Evolutionary conservation across 2,329 filamentous ascomycete species (phyloP), one percentile per base, ranked within the genome.

Genomic region (Ceratocystis cubensis): DNA sequence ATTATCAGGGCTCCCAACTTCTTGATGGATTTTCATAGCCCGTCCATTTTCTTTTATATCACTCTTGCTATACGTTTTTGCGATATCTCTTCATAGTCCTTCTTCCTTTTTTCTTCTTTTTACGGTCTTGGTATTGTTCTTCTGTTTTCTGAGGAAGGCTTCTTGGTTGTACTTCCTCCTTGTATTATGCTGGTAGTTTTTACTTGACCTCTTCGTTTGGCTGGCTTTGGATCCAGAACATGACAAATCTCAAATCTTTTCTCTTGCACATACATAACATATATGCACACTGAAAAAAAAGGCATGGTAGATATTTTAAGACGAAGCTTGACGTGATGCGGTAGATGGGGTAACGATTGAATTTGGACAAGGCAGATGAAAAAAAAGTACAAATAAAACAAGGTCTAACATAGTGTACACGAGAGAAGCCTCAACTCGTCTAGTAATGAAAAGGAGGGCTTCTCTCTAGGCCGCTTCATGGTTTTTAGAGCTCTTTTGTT

Each of bases 371-470:
- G 17, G 44, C 13, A 8, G 15, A 25, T 13, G 22, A 44, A 50
- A 59, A 65, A 53, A 65, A 59, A 68, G 65, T 65, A 67, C 56
- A 65, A 67, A 59, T 67, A 68, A 41, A 41, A 68, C 66, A 66
- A 57, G 41, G 33, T 68, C 59, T 66, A 64, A 48, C 63, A 63
- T 68, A 68, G 61, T 68, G 59, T 68, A 68, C 66, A 68, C 64
- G 59, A 68, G 66, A 68, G 17, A 28, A 53, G 22, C 48, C 10
- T 15, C 48, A 53, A 25, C 20, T 25, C 17, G 56, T 59, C 13
- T 7, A 22, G 8, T n/a, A n/a, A 25, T n/a, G 17, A n/a, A 8
- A 25, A 59, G 15, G 28, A 59, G 28, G 37, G 17, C 56, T 33
- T 59, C 56, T 59, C 28, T 59, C 56, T 59, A n/a, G 56, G 56